Conservation (phyloP, 2,329 filamentous ascomycete species). For the Thermoascus crustaceus region DNA sequence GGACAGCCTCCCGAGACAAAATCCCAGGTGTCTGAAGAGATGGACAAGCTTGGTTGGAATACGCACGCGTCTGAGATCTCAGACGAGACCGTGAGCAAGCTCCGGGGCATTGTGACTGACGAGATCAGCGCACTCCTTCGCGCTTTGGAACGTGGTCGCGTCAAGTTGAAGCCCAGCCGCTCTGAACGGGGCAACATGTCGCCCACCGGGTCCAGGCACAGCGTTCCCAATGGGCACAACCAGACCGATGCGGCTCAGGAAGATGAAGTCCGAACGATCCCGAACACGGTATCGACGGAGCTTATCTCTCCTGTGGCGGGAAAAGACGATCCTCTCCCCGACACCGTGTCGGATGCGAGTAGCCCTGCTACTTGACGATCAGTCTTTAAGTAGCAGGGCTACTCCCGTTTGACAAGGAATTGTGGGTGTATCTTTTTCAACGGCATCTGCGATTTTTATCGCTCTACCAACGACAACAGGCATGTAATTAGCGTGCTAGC, state of each 20-base stretch:
- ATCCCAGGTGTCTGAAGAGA: slow-evolving; percentile 22
- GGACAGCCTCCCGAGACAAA: slow-evolving; percentile 27
- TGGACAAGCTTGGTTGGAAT: slow-evolving; percentile 29
- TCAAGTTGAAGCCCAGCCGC: slow-evolving; percentile 26
- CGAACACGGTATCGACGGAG: slow-evolving; percentile 21
- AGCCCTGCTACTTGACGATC: background rate
- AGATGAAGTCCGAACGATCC: slow-evolving; percentile 13
- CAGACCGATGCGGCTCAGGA: slow-evolving; percentile 10
- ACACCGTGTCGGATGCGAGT: slow-evolving; percentile 5
- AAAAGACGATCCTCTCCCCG: background rate
- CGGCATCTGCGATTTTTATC: no score
- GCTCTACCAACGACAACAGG: no score
- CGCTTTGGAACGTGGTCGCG: slow-evolving; percentile 27
- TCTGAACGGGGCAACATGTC: slow-evolving; percentile 25
- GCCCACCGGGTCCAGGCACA: slow-evolving; percentile 24
- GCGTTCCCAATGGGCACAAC: slow-evolving; percentile 13
- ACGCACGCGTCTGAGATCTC: slow-evolving; percentile 26
- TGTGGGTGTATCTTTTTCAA: no score
- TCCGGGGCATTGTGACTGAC: slow-evolving; percentile 28
- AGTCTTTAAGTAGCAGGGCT: no score
- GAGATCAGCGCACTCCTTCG: slow-evolving; percentile 27
- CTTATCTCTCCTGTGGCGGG: slow-evolving; percentile 8
- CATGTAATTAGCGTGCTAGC: no score
- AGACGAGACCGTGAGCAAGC: slow-evolving; percentile 30
- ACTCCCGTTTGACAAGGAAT: no score